Conservation (phyloP, 768 basidiomycete species). For the Gelatoporia subvermispora region DNA sequence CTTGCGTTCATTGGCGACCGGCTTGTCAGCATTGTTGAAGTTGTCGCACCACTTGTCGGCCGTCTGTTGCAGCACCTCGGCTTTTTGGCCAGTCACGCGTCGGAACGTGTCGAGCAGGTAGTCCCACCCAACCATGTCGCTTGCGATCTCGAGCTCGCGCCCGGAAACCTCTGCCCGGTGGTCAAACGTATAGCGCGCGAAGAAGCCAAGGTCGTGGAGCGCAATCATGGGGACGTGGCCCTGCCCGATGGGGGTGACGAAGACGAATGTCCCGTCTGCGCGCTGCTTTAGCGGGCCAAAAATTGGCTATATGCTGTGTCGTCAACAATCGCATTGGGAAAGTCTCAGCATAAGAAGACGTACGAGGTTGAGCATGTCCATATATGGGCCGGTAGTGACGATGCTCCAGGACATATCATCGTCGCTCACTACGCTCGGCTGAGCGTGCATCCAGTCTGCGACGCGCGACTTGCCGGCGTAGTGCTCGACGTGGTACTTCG, state of each 20-base stretch:
- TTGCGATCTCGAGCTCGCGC: constrained; percentile 22
- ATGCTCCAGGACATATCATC: constrained; percentile 31
- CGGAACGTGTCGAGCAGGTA: constrained; percentile 23
- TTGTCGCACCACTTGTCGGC: constrained; percentile 13
- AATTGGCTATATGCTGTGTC: constrained; percentile 8
- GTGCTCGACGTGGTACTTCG: constrained; percentile 32
- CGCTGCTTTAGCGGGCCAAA: constrained; percentile 19
- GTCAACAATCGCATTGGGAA: not conserved
- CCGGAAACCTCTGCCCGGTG: constrained; percentile 17
- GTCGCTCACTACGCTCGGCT: constrained; percentile 28
- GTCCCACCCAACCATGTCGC: constrained; percentile 19
- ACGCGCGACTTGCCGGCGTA: constrained; percentile 37
- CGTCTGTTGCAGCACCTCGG: constrained; percentile 12
- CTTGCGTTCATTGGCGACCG: constrained; percentile 13
- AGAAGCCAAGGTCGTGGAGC: constrained; percentile 25
- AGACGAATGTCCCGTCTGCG: constrained; percentile 25
- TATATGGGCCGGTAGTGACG: constrained; percentile 25
- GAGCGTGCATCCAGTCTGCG: constrained; percentile 31
- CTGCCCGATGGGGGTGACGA: constrained; percentile 21
- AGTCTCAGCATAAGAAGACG: not conserved
- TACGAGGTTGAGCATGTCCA: constrained; percentile 13
- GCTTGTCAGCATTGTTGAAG: constrained; percentile 11
- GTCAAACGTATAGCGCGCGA: constrained; percentile 25
- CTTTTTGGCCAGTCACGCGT: constrained; percentile 23
- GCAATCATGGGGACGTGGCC: constrained; percentile 25